Evolutionary conservation across 768 basidiomycete species (phyloP).

Genomic region (Trametes meyenii): DNA sequence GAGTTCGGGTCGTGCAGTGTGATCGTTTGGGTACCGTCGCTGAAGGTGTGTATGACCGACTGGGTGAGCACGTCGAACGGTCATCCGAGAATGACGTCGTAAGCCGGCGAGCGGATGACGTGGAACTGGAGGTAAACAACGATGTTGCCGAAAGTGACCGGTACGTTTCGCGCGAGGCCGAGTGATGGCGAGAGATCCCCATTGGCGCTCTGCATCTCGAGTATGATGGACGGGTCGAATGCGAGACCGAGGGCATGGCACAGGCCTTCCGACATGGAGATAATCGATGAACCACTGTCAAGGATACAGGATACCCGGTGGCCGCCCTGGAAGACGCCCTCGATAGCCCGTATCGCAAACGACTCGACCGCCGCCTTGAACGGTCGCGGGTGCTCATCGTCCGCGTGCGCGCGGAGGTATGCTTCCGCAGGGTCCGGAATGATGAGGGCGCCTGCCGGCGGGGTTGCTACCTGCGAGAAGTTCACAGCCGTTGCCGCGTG

Average conservation of each 20-base stretch:
- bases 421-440: conserved; percentile 18
- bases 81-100: conserved; percentile 16
- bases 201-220: conserved; percentile 25
- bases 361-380: conserved; percentile 18
- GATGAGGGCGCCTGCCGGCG: conserved; percentile 12
- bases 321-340: conserved; percentile 14
- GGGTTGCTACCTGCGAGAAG: not conserved
- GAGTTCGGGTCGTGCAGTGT: conserved; percentile 15
- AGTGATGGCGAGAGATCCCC: conserved; percentile 14
- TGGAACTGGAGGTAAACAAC: conserved; percentile 15
- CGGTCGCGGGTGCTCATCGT: not conserved
- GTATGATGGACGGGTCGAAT: conserved; percentile 16
- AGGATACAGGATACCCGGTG: conserved; percentile 21
- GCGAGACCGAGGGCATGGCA: conserved; percentile 18
- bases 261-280: conserved; percentile 30
- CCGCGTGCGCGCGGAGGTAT: conserved; percentile 3
- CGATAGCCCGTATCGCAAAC: conserved; percentile 20
- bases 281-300: conserved; percentile 29
- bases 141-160: conserved; percentile 11
- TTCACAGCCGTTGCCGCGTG: not conserved
- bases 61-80: conserved; percentile 14
- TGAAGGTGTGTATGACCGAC: not conserved
- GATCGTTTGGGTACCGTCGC: conserved; percentile 6
- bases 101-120: conserved; percentile 10
- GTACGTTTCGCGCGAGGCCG: conserved; percentile 22